Evolutionary conservation across 768 basidiomycete species (phyloP).

Genomic region (Lactarius trivialis): DNA sequence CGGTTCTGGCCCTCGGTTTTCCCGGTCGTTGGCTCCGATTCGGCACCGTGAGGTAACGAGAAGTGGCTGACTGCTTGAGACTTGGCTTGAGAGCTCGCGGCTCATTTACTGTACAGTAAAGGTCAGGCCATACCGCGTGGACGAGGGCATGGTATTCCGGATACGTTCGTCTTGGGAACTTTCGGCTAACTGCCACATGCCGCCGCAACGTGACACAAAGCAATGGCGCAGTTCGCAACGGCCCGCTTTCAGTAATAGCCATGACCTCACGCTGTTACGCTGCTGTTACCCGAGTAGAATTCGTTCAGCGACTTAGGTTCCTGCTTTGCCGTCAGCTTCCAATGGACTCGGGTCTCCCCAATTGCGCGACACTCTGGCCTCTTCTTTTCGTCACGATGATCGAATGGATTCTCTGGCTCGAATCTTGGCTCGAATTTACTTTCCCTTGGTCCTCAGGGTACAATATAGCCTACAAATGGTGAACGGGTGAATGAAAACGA

Average conservation of each 20-base stretch:
- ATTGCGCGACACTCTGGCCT: background rate
- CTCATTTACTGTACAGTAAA: background rate
- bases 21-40: conserved; percentile 10
- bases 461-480: background rate
- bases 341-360: background rate
- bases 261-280: background rate
- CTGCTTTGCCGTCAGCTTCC: background rate
- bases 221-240: background rate
- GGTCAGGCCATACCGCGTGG: background rate
- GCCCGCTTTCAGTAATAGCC: background rate
- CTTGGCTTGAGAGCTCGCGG: background rate
- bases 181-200: background rate
- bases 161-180: background rate
- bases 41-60: background rate
- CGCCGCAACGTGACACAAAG: background rate
- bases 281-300: background rate
- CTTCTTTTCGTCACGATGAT: background rate
- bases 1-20: background rate
- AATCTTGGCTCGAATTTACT: background rate
- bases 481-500: background rate
- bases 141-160: background rate
- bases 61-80: background rate
- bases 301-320: background rate
- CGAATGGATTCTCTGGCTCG: background rate
- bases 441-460: background rate